Base-by-base conservation (phyloP, 1,139 yeast species). In the Yamadazyma dushanensis region DNA sequence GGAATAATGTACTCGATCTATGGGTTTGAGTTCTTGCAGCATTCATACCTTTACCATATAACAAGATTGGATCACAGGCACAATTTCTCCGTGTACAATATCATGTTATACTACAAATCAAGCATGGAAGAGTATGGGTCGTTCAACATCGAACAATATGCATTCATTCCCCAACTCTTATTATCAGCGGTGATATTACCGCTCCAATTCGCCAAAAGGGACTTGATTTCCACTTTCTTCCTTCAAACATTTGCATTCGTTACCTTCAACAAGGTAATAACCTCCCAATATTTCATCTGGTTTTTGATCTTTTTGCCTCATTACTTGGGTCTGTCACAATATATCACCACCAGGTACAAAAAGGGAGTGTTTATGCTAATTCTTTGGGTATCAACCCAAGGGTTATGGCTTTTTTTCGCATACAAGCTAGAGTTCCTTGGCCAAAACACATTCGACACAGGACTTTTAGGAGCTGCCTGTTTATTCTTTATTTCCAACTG, bases 221-320 rank as follows among this genome's bases (percentile, higher is more conserved):
- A 80, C 40, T 53, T 84, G 19, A 58, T 79, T n/a, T 73, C 83
- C 28, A 76, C 89, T 15, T 59, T 88, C 45, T 87, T 90, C 53
- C 57, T 89, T n/a, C 97, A 90, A 59, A 92, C 98, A 1, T 83
- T 88, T 58, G 76, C 88, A 19, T 92, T 92, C 63, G 96, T 90
- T 23, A 73, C 94, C 2, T 88, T 83, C 63, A 92, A 92, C 66
- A 92, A 92, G 61, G 97, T 92, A 23, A 85, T 95, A 51, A 92
- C 98, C 0, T 87, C 96, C 1, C 94, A 83, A 53, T 92, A 92
- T 59, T 92, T 92, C 58, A 79, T 90, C 48, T 92, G 98, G 97
- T 89, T 83, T 56, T 65, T 92, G 53, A 87, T 89, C 11, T 77
- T 89, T 48, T 60, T 89, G 32, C 97, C 97, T 1, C 78, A 86